phyloP scores from a whole-genome alignment of 768 basidiomycete species.

The Lactarius vividus region DNA sequence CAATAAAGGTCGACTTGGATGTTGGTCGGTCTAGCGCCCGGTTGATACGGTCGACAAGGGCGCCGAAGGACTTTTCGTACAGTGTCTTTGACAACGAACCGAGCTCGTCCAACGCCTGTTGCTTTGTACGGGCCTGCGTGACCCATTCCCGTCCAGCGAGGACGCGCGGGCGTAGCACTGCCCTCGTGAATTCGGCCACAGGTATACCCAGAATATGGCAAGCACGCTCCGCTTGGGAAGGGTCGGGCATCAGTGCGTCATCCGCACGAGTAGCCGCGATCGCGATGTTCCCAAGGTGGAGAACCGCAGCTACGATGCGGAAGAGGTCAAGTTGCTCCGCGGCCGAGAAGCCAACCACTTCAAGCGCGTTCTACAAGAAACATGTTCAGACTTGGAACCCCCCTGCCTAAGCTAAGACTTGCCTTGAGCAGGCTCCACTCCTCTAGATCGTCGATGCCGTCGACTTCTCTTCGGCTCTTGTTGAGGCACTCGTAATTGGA shows the following conservation, averaged over 20 bases:
- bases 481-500: slow-evolving; percentile 91
- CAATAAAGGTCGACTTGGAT: slow-evolving; percentile 91
- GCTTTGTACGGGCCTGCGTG: slow-evolving; percentile 83
- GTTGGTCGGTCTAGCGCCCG: slow-evolving; percentile 90
- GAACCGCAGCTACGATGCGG: slow-evolving; percentile 87
- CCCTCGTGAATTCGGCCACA: slow-evolving; percentile 81
- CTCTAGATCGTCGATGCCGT: slow-evolving; percentile 87
- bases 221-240: slow-evolving; percentile 82
- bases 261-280: slow-evolving; percentile 78
- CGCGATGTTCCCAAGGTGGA: slow-evolving; percentile 92
- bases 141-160: slow-evolving; percentile 98
- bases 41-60: slow-evolving; percentile 93
- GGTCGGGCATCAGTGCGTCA: slow-evolving; percentile 73
- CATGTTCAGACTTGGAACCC: slow-evolving; percentile 11
- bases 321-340: slow-evolving; percentile 90
- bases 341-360: slow-evolving; percentile 83
- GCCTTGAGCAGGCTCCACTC: slow-evolving; percentile 86
- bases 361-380: slow-evolving; percentile 63
- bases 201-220: slow-evolving; percentile 92
- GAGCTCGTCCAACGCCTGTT: slow-evolving; percentile 92
- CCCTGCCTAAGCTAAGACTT: slow-evolving; percentile 25
- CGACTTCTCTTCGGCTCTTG: slow-evolving; percentile 86
- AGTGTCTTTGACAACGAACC: slow-evolving; percentile 89
- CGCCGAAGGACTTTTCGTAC: slow-evolving; percentile 95
- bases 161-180: slow-evolving; percentile 84